Conservation (phyloP, 352 stramenopile species). For the Phytophthora sojae region DNA sequence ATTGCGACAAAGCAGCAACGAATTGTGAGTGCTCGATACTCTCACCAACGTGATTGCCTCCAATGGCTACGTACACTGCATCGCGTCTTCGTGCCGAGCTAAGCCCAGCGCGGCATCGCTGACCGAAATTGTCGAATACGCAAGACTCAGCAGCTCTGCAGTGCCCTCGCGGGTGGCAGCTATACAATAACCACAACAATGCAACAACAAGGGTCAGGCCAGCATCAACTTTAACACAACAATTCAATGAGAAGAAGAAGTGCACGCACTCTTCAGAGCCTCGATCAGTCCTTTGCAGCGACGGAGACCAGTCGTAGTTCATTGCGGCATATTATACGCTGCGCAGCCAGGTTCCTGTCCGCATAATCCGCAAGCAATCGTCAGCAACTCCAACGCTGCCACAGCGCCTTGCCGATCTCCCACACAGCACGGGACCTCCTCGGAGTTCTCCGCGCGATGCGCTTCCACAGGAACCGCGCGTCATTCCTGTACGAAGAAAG, state of each 20-base stretch:
- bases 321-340: conserved; percentile 66
- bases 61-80: conserved; percentile 49
- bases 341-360: conserved; percentile 54
- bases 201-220: background rate
- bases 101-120: conserved; percentile 57
- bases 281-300: conserved; percentile 51
- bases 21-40: background rate
- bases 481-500: too few relatives aligned
- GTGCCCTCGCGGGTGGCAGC: conserved; percentile 59
- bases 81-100: conserved; percentile 44
- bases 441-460: conserved; percentile 48
- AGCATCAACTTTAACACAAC: background rate
- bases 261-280: conserved; percentile 54
- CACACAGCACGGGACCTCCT: conserved; percentile 57
- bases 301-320: conserved; percentile 56
- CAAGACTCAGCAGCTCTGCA: conserved; percentile 61
- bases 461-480: conserved; percentile 81
- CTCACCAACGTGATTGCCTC: background rate
- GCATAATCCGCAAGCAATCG: background rate
- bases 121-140: conserved; percentile 71
- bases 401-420: conserved; percentile 74
- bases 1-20: background rate
- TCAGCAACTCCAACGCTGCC: conserved; percentile 40
- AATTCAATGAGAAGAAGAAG: background rate
- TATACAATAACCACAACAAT: too few relatives aligned